Evolutionary conservation across 2,329 filamentous ascomycete species (phyloP).

Genomic region (Blumeriella jaapii): DNA sequence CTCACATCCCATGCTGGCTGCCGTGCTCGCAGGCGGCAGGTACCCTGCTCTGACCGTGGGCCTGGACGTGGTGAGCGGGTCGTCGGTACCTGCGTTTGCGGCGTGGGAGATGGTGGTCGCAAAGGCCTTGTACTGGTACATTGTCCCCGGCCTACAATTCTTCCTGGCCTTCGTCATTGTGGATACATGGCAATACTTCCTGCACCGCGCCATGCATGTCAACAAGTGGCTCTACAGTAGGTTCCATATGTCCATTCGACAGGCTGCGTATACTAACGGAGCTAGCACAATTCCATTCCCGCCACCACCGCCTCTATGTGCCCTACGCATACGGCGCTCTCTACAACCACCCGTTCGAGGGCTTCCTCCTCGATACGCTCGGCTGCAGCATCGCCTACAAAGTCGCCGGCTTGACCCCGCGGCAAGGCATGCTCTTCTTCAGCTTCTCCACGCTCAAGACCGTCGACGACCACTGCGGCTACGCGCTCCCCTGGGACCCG

Average conservation of each 20-base stretch:
- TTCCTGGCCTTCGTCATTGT: conserved; percentile 61
- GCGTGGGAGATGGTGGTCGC: conserved; percentile 69
- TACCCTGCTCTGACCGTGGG: conserved; percentile 62
- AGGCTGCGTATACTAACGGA: conserved; percentile 13
- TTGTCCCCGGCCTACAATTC: conserved; percentile 71
- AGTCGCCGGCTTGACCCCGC: conserved; percentile 66
- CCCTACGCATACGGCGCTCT: conserved; percentile 94
- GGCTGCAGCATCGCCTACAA: conserved; percentile 81
- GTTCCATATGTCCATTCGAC: conserved; percentile 28
- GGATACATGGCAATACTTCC: conserved; percentile 97
- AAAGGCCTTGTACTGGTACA: conserved; percentile 65
- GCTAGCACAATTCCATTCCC: conserved; percentile 76
- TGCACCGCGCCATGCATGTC: conserved; percentile 92
- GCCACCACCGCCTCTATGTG: conserved; percentile 93
- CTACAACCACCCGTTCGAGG: conserved; percentile 93
- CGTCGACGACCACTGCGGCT: conserved; percentile 95
- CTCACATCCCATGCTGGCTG: conserved; percentile 63
- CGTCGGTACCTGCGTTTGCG: conserved; percentile 60
- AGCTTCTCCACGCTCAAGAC: conserved; percentile 86
- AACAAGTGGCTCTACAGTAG: conserved; percentile 95
- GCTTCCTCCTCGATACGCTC: conserved; percentile 83
- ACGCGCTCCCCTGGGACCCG: conserved; percentile 89
- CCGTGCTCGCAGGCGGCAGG: conserved; percentile 64
- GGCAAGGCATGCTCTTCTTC: conserved; percentile 86
- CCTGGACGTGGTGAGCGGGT: conserved; percentile 39